Conservation (phyloP, 345 rosid species). For the Eucalyptus curtisii region DNA sequence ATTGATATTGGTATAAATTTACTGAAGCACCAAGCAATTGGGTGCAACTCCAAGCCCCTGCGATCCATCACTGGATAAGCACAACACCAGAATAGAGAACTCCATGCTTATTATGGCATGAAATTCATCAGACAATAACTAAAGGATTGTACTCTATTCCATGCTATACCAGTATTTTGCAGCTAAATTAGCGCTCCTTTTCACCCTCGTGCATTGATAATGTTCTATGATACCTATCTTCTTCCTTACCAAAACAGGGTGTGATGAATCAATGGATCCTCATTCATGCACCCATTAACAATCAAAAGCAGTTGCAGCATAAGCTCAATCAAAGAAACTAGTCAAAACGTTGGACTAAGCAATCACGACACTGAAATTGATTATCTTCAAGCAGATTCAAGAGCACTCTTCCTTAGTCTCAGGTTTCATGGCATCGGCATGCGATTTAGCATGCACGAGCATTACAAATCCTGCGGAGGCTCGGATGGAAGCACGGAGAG, state of each 20-base stretch:
- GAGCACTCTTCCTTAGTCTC: not conserved
- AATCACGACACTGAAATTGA: not conserved
- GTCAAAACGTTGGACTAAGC: not conserved
- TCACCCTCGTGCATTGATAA: not conserved
- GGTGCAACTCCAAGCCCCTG: not conserved
- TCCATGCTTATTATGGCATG: not conserved
- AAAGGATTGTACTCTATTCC: not conserved
- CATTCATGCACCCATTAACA: not conserved
- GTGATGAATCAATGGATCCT: not conserved
- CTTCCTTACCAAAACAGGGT: not conserved
- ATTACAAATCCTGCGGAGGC: not conserved
- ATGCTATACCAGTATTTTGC: not conserved
- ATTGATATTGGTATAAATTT: not conserved
- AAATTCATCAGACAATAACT: not conserved
- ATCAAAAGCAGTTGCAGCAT: not conserved
- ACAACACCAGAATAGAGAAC: not conserved
- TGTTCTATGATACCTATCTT: not conserved
- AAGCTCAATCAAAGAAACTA: not conserved
- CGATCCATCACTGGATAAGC: not conserved
- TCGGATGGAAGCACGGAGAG: not conserved
- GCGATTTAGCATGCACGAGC: not conserved
- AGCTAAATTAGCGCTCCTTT: not conserved
- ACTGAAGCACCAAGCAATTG: not conserved
- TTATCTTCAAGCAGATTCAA: not conserved
- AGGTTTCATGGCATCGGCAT: not conserved